A percentile compares a stretch with the other conserved stretches of the same genome.
Conservation (phyloP, 176 grass and related monocot species). For the Guadua angustifolia region DNA sequence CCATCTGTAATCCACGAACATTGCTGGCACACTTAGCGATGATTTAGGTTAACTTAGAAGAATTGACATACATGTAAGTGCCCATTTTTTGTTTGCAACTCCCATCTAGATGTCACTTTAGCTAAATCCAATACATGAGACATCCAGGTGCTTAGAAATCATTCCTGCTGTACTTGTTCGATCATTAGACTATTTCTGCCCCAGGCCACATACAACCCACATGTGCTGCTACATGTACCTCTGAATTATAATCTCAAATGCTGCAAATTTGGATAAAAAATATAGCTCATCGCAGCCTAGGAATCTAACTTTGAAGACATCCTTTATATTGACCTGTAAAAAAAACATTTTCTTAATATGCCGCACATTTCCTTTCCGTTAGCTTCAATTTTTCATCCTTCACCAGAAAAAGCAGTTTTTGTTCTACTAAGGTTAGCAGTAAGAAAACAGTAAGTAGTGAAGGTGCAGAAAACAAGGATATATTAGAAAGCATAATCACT, state of each 20-base stretch:
- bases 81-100: background rate
- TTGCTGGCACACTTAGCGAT: too few species aligned
- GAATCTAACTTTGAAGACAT: background rate
- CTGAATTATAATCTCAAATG: background rate
- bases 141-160: background rate
- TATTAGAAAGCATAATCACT: background rate
- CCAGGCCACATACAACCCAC: background rate
- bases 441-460: background rate
- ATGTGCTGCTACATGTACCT: background rate
- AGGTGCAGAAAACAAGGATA: background rate
- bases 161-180: background rate
- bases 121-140: background rate
- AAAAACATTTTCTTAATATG: background rate
- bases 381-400: background rate
- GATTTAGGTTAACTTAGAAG: too few species aligned
- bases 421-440: too few species aligned
- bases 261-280: too few species aligned
- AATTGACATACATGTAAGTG: background rate
- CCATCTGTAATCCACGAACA: too few species aligned
- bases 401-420: background rate
- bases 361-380: background rate
- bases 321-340: too few species aligned
- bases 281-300: background rate
- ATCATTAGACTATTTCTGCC: background rate
- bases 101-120: background rate